Conservation (phyloP, 768 basidiomycete species). For the Amanita brunnescens region DNA sequence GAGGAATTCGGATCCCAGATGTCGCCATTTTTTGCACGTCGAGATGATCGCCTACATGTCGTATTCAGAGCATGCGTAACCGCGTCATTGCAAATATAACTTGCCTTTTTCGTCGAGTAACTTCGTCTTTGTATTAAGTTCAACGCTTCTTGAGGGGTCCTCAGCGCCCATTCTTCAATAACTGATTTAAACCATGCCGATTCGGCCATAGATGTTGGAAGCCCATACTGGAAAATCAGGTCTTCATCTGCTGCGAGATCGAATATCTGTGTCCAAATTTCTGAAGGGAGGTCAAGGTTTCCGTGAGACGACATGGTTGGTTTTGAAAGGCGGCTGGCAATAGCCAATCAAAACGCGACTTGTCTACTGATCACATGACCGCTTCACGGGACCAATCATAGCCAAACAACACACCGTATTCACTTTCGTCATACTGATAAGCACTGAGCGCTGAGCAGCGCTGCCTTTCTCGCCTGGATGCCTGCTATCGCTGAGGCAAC, state of each 20-base stretch:
- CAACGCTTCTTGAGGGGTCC: constrained; percentile 51
- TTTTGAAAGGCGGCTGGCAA: neutral
- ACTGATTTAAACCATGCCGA: constrained; percentile 56
- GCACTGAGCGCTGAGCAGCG: too few species aligned
- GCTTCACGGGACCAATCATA: neutral
- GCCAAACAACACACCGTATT: neutral
- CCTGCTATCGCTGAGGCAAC: too few species aligned
- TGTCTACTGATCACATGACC: neutral
- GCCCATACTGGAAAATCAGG: constrained; percentile 49
- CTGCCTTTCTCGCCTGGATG: too few species aligned
- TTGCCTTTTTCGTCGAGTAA: constrained; percentile 63
- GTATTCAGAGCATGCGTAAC: neutral
- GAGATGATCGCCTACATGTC: constrained; percentile 50
- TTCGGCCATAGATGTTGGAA: constrained; percentile 55
- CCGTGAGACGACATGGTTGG: neutral
- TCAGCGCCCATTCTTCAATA: constrained; percentile 44
- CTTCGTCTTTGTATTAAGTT: constrained; percentile 50
- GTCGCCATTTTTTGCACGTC: constrained; percentile 58
- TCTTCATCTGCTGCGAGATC: constrained; percentile 65
- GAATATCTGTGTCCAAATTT: constrained; percentile 66
- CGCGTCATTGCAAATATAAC: neutral
- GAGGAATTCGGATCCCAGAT: constrained; percentile 54
- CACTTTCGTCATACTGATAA: too few species aligned
- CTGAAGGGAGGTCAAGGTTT: constrained; percentile 44
- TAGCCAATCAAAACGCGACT: too few species aligned